phyloP scores from a whole-genome alignment of 257 asterid species.

The Nemophila menziesii region DNA sequence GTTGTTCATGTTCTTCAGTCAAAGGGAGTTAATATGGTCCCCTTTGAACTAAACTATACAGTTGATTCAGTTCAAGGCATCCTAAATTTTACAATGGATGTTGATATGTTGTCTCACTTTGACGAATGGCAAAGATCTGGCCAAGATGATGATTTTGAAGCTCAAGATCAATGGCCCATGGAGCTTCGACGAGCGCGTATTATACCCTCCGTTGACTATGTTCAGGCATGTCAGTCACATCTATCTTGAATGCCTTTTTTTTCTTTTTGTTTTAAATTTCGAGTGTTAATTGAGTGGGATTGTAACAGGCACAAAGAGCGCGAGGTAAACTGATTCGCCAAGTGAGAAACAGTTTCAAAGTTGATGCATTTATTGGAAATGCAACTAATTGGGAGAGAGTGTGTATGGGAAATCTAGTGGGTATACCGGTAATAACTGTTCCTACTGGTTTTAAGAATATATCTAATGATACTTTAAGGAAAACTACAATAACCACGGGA shows the following conservation, averaged over 20 bases:
- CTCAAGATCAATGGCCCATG: conserved; percentile 95
- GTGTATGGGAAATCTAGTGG: conserved; percentile 76
- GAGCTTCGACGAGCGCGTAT: conserved; percentile 88
- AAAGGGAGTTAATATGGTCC: conserved; percentile 69
- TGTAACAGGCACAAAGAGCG: conserved; percentile 88
- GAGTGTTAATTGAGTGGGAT: too few relatives aligned
- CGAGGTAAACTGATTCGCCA: conserved; percentile 67
- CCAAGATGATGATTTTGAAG: conserved; percentile 75
- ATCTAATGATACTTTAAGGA: conserved; percentile 43
- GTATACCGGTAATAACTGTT: conserved; percentile 69
- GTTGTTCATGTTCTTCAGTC: conserved; percentile 56
- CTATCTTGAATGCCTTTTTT: too few relatives aligned
- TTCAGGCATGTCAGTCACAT: too few relatives aligned
- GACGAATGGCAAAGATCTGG: conserved; percentile 86
- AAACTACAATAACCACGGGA: conserved; percentile 63
- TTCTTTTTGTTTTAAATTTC: too few relatives aligned
- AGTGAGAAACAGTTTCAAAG: conserved; percentile 56
- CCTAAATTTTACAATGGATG: conserved; percentile 84
- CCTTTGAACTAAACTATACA: conserved; percentile 65
- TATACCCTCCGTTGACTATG: conserved; percentile 78
- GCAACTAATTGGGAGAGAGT: conserved; percentile 82
- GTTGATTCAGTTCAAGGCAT: conserved; percentile 91
- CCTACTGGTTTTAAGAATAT: conserved; percentile 71
- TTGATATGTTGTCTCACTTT: conserved; percentile 86
- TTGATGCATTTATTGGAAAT: conserved; percentile 74